Percentiles rank a stretch among this genome's conserved stretches.
These are phyloP conservation scores for Geranium brycei DNA, from an alignment of 345 rosid species.

Conservation along the genomic window DNA sequence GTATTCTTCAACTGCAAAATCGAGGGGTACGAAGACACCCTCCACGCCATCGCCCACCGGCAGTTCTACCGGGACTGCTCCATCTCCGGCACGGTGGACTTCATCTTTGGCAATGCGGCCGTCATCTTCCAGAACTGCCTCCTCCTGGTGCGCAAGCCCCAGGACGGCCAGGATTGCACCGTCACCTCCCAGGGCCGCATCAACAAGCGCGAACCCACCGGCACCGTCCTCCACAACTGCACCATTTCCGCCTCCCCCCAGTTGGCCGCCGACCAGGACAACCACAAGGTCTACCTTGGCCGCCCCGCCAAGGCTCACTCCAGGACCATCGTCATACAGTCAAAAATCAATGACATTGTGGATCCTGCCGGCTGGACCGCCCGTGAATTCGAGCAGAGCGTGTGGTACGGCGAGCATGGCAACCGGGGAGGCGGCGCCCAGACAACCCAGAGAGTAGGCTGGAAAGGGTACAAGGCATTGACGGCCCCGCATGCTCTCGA, in stretches of 20 bases:
- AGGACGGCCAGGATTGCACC: slow-evolving; percentile 1
- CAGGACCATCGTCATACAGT: slow-evolving; percentile 12
- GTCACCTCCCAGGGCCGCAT: slow-evolving; percentile 11
- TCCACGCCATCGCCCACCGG: slow-evolving; percentile 49
- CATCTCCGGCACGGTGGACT: slow-evolving; percentile 55
- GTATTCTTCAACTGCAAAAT: slow-evolving; percentile 44
- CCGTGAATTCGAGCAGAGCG: not conserved
- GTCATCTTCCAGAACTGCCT: slow-evolving; percentile 4
- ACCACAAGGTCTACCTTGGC: slow-evolving; percentile 8
- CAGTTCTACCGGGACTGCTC: slow-evolving; percentile 70
- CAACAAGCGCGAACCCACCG: slow-evolving; percentile 9
- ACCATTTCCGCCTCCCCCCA: slow-evolving; percentile 1
- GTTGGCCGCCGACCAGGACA: not conserved
- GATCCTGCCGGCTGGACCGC: slow-evolving; percentile 10
- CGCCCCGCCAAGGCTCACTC: slow-evolving; percentile 8
- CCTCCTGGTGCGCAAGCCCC: slow-evolving; percentile 10
- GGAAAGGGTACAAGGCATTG: slow-evolving; percentile 5
- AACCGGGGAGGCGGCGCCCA: slow-evolving; percentile 10
- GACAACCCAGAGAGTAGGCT: not conserved
- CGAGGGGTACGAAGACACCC: slow-evolving; percentile 58
- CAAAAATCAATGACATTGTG: slow-evolving; percentile 7
- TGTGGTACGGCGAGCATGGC: slow-evolving; percentile 6
- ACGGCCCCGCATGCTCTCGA: not conserved
- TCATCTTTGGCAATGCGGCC: no score
- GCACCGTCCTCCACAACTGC: slow-evolving; percentile 12